A percentile compares a stretch with the other conserved stretches of the same genome.
Conservation (phyloP, 805 yeast species). For the Kuraishia floccosa region DNA sequence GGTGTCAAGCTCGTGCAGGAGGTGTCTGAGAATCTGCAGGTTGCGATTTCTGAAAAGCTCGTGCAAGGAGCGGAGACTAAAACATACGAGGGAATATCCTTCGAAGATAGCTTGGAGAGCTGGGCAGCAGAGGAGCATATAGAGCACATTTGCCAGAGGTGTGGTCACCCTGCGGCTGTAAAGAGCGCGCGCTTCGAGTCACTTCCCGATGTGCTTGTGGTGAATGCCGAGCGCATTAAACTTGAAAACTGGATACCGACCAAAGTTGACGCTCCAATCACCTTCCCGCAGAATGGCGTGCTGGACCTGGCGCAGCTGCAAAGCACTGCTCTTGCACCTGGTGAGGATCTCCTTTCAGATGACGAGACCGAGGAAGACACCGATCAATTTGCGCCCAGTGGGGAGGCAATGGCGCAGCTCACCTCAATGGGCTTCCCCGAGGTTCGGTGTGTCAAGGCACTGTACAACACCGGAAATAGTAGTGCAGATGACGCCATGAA, state of each 20-base stretch:
- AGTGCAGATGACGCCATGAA: slow-evolving; percentile 68
- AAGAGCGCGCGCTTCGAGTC: slow-evolving; percentile 41
- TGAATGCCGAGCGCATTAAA: slow-evolving; percentile 71
- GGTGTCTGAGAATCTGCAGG: slow-evolving; percentile 49
- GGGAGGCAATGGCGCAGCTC: slow-evolving; percentile 40
- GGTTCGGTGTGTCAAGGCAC: slow-evolving; percentile 51
- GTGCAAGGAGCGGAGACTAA: slow-evolving; percentile 24
- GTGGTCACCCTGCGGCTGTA: slow-evolving; percentile 25
- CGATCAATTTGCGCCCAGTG: slow-evolving; percentile 29
- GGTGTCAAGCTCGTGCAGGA: slow-evolving; percentile 48
- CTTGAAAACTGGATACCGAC: slow-evolving; percentile 85
- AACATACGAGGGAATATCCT: slow-evolving; percentile 32
- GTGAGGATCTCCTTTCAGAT: slow-evolving; percentile 25
- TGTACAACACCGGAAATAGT: slow-evolving; percentile 61
- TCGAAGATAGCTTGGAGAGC: slow-evolving; percentile 35
- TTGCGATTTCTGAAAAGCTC: slow-evolving; percentile 40
- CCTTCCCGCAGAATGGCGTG: slow-evolving; percentile 24
- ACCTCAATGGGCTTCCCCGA: slow-evolving; percentile 83
- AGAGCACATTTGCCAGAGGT: slow-evolving; percentile 53
- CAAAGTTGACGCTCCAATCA: slow-evolving; percentile 67
- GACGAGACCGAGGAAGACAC: slow-evolving; percentile 14
- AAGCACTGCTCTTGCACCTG: slow-evolving; percentile 26
- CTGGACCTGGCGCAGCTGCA: slow-evolving; percentile 28
- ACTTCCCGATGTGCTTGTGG: slow-evolving; percentile 59
- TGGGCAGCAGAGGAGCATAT: slow-evolving; percentile 39